A percentile compares a stretch with the other conserved stretches of the same genome.
Evolutionary conservation across 2,329 filamentous ascomycete genomes (phyloP).

Genomic region (Neoarthrinium moseri): DNA sequence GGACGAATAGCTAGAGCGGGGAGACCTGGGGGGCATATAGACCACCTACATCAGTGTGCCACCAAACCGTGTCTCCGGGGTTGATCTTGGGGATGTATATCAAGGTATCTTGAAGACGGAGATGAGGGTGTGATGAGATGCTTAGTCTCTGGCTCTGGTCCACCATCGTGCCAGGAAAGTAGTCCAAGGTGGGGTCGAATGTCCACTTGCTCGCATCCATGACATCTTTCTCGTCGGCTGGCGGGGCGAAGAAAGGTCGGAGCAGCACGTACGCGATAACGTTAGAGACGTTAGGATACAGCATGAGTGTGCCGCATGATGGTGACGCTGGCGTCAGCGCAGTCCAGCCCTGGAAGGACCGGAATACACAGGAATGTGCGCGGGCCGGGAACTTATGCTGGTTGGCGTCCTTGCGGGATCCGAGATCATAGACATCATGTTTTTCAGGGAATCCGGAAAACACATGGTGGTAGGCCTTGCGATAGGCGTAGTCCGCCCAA

Average conservation of each 20-base stretch:
- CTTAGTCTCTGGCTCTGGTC: constrained; percentile 34
- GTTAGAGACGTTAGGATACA: constrained; percentile 23
- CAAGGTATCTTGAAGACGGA: constrained; percentile 34
- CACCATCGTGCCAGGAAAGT: constrained; percentile 37
- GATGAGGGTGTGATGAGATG: constrained; percentile 34
- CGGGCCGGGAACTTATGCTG: constrained; percentile 25
- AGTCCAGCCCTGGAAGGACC: constrained; percentile 37
- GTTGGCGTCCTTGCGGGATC: constrained; percentile 25
- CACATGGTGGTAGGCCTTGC: constrained; percentile 27
- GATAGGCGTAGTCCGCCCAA: constrained; percentile 32
- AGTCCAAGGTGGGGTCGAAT: constrained; percentile 26
- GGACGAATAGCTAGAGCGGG: too few relatives aligned
- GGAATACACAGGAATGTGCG: constrained; percentile 31
- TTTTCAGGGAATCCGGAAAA: constrained; percentile 29
- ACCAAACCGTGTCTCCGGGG: constrained; percentile 40
- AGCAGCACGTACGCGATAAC: background rate
- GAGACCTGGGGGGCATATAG: background rate
- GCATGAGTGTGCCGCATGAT: constrained; percentile 27
- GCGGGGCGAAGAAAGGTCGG: background rate
- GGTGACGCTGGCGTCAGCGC: constrained; percentile 28
- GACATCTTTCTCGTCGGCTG: constrained; percentile 18
- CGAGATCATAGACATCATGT: constrained; percentile 30
- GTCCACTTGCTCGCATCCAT: constrained; percentile 36
- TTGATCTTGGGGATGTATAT: constrained; percentile 34
- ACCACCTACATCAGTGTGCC: constrained; percentile 36